A percentile compares a stretch with the other conserved stretches of the same genome.
Evolutionary conservation across 306 rosid genomes (phyloP).

Genomic region (Vigna radiata): DNA sequence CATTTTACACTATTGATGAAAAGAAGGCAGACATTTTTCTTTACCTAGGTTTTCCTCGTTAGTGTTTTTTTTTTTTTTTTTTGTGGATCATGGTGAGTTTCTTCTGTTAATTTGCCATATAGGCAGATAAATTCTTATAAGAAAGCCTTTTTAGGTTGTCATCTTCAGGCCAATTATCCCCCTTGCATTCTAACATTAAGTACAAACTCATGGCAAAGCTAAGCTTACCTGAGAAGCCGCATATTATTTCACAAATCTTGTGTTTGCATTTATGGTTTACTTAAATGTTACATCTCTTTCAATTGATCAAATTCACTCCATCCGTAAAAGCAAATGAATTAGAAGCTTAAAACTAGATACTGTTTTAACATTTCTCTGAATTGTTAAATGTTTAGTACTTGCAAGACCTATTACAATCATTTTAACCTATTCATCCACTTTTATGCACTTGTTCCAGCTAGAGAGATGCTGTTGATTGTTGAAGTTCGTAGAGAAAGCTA

Average conservation of each 20-base stretch:
- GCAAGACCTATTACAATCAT: background rate
- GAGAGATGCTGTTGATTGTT: slow-evolving; percentile 31
- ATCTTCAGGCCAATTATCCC: slow-evolving; percentile 63
- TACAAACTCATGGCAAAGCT: slow-evolving; percentile 55
- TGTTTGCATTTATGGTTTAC: slow-evolving; percentile 54
- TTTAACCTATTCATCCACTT: background rate
- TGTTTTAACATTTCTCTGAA: slow-evolving; percentile 38
- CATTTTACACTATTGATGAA: too few relatives aligned
- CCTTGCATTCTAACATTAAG: slow-evolving; percentile 66
- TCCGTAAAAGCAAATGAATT: background rate
- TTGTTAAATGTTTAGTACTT: background rate
- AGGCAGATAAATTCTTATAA: slow-evolving; percentile 13
- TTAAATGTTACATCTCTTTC: slow-evolving; percentile 56
- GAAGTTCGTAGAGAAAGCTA: slow-evolving; percentile 41
- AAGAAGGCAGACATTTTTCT: background rate
- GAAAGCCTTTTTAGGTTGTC: slow-evolving; percentile 31
- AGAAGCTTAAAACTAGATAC: slow-evolving; percentile 45
- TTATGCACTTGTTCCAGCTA: slow-evolving; percentile 42
- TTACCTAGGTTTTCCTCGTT: background rate
- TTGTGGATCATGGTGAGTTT: background rate
- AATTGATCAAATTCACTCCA: slow-evolving; percentile 42
- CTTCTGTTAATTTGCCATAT: background rate
- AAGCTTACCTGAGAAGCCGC: slow-evolving; percentile 60
- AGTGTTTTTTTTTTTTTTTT: background rate
- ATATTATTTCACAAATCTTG: slow-evolving; percentile 62